phyloP scores from a whole-genome alignment of 805 yeast species.

The Starmerella floricola region DNA sequence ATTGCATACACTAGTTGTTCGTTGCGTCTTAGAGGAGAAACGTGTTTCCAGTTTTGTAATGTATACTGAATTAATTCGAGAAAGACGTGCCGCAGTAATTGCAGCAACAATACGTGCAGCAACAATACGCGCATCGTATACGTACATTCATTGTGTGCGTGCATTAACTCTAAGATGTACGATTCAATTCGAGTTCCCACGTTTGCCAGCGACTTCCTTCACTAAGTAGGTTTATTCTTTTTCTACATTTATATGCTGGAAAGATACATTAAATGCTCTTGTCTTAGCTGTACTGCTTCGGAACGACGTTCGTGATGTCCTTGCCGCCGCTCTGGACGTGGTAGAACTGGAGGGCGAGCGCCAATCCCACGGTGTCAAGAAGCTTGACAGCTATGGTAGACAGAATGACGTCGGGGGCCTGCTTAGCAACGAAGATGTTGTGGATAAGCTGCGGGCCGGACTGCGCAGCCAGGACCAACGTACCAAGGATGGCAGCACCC shows the following conservation, averaged over 20 bases:
- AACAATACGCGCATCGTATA: too few species aligned
- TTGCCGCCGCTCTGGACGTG: slow-evolving; percentile 6
- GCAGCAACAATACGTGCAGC: too few species aligned
- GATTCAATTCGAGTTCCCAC: too few species aligned
- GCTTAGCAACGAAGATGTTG: slow-evolving; percentile 28
- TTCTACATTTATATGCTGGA: background rate
- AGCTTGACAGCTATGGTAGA: slow-evolving; percentile 27
- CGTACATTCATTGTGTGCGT: too few species aligned
- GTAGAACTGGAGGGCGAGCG: slow-evolving; percentile 27
- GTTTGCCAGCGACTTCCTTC: too few species aligned
- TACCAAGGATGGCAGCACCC: slow-evolving; percentile 33
- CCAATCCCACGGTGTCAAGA: slow-evolving; percentile 34
- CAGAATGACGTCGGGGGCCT: slow-evolving; percentile 29
- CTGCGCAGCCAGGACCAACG: slow-evolving; percentile 30
- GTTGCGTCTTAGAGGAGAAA: too few species aligned
- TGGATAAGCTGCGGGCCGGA: slow-evolving; percentile 29
- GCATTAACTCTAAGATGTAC: too few species aligned
- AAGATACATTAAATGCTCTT: background rate
- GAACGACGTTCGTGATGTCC: background rate
- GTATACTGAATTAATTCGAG: too few species aligned
- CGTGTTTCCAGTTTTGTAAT: too few species aligned
- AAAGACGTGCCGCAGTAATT: too few species aligned
- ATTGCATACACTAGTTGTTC: background rate
- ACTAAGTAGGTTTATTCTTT: background rate
- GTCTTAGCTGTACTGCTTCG: slow-evolving; percentile 5